These are phyloP conservation scores for Firmiana major DNA, from an alignment of 345 rosid species.

Conservation along the genomic window DNA sequence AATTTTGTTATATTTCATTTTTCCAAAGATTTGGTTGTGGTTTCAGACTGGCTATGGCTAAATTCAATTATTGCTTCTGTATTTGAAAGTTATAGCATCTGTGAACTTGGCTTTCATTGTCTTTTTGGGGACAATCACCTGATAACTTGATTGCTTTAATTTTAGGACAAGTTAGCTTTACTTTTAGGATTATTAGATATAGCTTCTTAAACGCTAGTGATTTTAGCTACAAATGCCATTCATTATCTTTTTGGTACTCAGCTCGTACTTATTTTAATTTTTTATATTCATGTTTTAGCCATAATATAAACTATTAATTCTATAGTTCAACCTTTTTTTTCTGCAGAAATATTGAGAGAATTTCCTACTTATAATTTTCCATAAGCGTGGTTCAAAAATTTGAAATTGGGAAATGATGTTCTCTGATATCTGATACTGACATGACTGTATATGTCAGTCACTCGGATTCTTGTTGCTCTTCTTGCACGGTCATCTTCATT, in stretches of 20 bases:
- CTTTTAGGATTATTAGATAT: neutral
- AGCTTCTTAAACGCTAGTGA: neutral
- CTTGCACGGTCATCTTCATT: neutral
- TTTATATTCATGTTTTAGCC: neutral
- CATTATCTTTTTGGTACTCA: neutral
- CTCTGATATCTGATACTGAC: neutral
- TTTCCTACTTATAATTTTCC: neutral
- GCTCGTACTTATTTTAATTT: neutral
- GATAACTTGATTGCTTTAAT: neutral
- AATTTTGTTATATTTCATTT: conserved; percentile 11
- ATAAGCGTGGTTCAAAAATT: neutral
- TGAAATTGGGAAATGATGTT: neutral
- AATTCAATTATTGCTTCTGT: conserved; percentile 5
- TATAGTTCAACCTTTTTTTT: neutral
- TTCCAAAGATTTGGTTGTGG: neutral
- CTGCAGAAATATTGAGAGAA: neutral
- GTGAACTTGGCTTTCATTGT: conserved; percentile 6
- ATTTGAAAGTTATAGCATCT: conserved; percentile 8
- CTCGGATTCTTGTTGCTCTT: neutral
- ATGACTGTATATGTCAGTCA: neutral
- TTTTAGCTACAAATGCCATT: neutral
- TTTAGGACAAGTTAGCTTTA: neutral
- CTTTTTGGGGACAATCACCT: neutral
- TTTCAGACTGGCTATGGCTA: neutral
- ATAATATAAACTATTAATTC: neutral